Conservation (phyloP, 306 rosid species). For the Calophaca sinica region DNA sequence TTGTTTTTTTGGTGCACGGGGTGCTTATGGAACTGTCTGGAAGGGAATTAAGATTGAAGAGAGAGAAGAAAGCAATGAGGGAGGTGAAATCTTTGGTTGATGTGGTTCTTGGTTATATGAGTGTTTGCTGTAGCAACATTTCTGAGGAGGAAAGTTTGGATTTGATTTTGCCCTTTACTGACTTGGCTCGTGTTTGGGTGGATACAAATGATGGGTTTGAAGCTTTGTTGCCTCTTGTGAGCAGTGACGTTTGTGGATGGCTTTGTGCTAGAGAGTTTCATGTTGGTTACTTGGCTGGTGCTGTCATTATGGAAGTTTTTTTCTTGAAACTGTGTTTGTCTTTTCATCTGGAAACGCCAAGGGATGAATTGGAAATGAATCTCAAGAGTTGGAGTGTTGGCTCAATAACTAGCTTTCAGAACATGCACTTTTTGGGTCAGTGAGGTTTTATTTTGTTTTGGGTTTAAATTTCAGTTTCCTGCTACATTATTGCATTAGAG, state of each 20-base stretch:
- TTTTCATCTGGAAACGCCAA: constrained; percentile 42
- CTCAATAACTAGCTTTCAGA: constrained; percentile 70
- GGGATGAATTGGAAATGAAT: constrained; percentile 60
- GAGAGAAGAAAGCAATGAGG: constrained; percentile 69
- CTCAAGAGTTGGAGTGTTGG: constrained; percentile 71
- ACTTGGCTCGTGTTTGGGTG: constrained; percentile 64
- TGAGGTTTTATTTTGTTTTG: constrained; percentile 1
- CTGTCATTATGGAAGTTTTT: constrained; percentile 64
- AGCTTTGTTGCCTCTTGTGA: constrained; percentile 69
- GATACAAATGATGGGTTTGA: constrained; percentile 52
- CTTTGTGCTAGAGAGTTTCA: constrained; percentile 53
- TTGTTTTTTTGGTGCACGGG: constrained; percentile 55
- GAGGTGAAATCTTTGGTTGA: constrained; percentile 66
- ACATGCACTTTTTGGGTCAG: constrained; percentile 72
- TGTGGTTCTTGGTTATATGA: constrained; percentile 63
- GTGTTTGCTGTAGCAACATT: constrained; percentile 52
- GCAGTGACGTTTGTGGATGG: constrained; percentile 54
- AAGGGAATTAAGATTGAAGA: constrained; percentile 58
- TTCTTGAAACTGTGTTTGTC: constrained; percentile 61
- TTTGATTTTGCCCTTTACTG: constrained; percentile 51
- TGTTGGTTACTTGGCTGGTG: constrained; percentile 69
- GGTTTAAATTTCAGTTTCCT: no score
- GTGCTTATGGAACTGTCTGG: constrained; percentile 53
- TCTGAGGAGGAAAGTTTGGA: constrained; percentile 46
- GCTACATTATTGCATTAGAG: no score